Conservation (phyloP, 129 eudicot genomes). For the Calendula officinalis region DNA sequence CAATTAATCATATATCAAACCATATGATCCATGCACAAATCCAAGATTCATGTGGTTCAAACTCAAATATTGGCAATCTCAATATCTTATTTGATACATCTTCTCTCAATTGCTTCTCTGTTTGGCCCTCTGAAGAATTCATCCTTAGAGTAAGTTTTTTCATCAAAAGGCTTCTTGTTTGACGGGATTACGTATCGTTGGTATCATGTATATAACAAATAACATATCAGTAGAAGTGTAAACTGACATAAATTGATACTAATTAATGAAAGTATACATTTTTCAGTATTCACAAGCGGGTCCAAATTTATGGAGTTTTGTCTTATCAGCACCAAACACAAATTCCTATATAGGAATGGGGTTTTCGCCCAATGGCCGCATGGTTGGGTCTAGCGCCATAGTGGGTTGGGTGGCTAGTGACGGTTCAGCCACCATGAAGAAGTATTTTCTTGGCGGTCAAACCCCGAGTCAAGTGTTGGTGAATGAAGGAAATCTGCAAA, state of each 20-base stretch:
- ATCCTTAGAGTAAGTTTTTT: conserved; percentile 72
- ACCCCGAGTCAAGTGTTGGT: conserved; percentile 41
- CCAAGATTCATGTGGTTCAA: conserved; percentile 57
- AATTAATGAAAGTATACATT: neutral
- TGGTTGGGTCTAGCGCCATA: conserved; percentile 90
- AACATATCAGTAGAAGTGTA: no score
- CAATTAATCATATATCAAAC: conserved; percentile 15
- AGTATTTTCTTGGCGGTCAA: conserved; percentile 55
- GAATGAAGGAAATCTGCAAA: conserved; percentile 44
- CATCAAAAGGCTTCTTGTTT: no score
- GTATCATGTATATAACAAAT: no score
- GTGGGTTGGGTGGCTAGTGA: conserved; percentile 64
- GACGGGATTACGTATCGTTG: no score
- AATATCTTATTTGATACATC: conserved; percentile 48
- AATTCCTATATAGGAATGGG: conserved; percentile 71
- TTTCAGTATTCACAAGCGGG: conserved; percentile 60
- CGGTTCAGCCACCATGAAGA: conserved; percentile 39
- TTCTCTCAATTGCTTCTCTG: conserved; percentile 51
- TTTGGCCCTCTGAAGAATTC: conserved; percentile 63
- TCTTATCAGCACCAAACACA: conserved; percentile 69
- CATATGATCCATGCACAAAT: conserved; percentile 49
- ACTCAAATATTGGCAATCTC: conserved; percentile 30
- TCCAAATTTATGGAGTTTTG: conserved; percentile 64
- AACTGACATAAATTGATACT: neutral
- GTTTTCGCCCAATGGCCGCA: conserved; percentile 61